A percentile compares a stretch with the other conserved stretches of the same genome.
Conservation (phyloP, 371 early-diverging fungal genomes). For the Nosema muscidifuracis region DNA sequence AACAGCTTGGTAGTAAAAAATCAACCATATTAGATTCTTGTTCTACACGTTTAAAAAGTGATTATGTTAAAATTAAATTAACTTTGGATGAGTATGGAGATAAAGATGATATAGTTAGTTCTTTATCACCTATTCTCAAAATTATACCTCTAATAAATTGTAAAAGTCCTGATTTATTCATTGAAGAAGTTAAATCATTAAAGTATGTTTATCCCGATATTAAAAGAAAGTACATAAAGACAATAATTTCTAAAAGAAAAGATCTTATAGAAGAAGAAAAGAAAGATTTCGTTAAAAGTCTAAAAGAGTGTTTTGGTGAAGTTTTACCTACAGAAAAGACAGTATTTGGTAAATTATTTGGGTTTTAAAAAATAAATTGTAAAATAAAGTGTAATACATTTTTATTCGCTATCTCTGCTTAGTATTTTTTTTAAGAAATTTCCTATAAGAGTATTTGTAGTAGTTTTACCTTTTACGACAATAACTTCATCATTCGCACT, state of each 20-base stretch:
- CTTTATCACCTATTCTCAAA: slow-evolving; percentile 36
- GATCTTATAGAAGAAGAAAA: slow-evolving; percentile 46
- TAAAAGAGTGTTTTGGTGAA: slow-evolving; percentile 38
- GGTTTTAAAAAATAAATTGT: slow-evolving; percentile 4
- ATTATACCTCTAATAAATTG: slow-evolving; percentile 51
- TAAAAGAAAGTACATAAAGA: slow-evolving; percentile 37
- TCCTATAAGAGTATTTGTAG: slow-evolving; percentile 46
- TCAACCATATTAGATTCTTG: slow-evolving; percentile 34
- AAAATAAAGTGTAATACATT: background rate
- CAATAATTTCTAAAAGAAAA: slow-evolving; percentile 38
- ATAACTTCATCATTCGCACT: slow-evolving; percentile 62
- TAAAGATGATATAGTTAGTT: slow-evolving; percentile 38
- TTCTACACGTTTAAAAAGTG: slow-evolving; percentile 32
- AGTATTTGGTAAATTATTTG: slow-evolving; percentile 24
- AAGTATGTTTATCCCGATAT: slow-evolving; percentile 37
- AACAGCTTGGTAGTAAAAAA: slow-evolving; percentile 49
- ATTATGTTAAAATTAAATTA: slow-evolving; percentile 40
- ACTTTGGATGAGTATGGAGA: slow-evolving; percentile 49
- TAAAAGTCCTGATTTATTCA: slow-evolving; percentile 52
- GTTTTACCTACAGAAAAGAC: slow-evolving; percentile 22
- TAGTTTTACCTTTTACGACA: slow-evolving; percentile 39
- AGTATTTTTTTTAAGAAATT: slow-evolving; percentile 36
- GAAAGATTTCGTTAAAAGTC: slow-evolving; percentile 12
- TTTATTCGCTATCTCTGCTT: slow-evolving; percentile 2
- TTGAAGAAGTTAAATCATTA: slow-evolving; percentile 53